phyloP scores from a whole-genome alignment of 805 yeast species.

The Isabelozyma rhagii region DNA sequence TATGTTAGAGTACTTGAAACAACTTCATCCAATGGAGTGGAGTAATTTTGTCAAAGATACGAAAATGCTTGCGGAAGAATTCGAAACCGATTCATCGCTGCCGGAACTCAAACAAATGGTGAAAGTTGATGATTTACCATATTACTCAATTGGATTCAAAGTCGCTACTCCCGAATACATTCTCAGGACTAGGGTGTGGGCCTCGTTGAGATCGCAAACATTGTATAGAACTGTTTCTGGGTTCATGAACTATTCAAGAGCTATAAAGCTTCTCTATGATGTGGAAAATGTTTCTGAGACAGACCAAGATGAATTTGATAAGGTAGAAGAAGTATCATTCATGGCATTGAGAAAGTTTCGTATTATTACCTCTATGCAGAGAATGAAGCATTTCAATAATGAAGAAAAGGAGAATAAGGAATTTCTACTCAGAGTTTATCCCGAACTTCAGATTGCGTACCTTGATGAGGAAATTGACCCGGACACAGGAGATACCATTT shows the following conservation, averaged over 20 bases:
- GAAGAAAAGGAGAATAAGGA: slow-evolving; percentile 81
- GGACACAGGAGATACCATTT: slow-evolving; percentile 68
- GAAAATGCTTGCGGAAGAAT: slow-evolving; percentile 90
- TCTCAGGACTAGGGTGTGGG: slow-evolving; percentile 96
- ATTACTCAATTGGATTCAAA: slow-evolving; percentile 95
- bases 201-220: slow-evolving; percentile 95
- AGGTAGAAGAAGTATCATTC: slow-evolving; percentile 44
- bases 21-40: slow-evolving; percentile 96
- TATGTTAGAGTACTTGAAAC: slow-evolving; percentile 88
- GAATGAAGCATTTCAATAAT: slow-evolving; percentile 65
- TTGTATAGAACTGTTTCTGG: slow-evolving; percentile 96
- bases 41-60: slow-evolving; percentile 96
- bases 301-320: slow-evolving; percentile 28
- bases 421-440: slow-evolving; percentile 76
- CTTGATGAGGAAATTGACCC: slow-evolving; percentile 88
- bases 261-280: slow-evolving; percentile 81
- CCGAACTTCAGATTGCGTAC: slow-evolving; percentile 86
- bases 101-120: slow-evolving; percentile 9
- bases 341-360: slow-evolving; percentile 84
- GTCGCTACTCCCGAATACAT: slow-evolving; percentile 97
- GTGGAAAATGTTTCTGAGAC: slow-evolving; percentile 75
- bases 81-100: slow-evolving; percentile 44
- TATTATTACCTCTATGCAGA: slow-evolving; percentile 82
- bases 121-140: slow-evolving; percentile 88
- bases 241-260: slow-evolving; percentile 97